A percentile compares a stretch with the other conserved stretches of the same genome.
Evolutionary conservation across 768 basidiomycete genomes (phyloP).

Genomic region (Candolleomyces eurysporus): DNA sequence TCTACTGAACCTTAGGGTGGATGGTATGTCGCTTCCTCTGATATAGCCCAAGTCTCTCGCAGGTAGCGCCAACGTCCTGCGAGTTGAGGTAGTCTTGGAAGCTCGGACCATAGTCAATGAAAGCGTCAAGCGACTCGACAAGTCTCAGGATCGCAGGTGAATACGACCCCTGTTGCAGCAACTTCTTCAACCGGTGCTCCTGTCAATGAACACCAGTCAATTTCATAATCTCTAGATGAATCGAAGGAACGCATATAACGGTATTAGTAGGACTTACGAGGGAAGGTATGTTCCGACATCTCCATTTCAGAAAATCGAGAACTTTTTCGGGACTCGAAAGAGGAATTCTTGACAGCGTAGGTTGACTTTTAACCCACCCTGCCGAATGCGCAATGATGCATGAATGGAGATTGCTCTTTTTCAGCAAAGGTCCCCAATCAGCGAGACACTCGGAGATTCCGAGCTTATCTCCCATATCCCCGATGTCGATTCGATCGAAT

Average conservation of each 20-base stretch:
- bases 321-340: constrained; percentile 31
- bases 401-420: constrained; percentile 29
- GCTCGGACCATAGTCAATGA: constrained; percentile 36
- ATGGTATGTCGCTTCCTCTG: constrained; percentile 27
- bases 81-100: constrained; percentile 31
- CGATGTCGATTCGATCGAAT: constrained; percentile 40
- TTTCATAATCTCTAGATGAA: neutral
- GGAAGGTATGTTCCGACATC: constrained; percentile 26
- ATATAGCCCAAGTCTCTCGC: constrained; percentile 23
- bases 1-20: constrained; percentile 31
- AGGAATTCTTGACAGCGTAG: constrained; percentile 21
- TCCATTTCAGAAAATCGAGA: constrained; percentile 35
- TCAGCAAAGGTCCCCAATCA: constrained; percentile 38
- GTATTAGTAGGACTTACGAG: constrained; percentile 20
- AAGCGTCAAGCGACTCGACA: constrained; percentile 38
- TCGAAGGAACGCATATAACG: neutral
- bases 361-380: constrained; percentile 23
- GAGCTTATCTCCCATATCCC: constrained; percentile 31
- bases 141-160: constrained; percentile 34
- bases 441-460: constrained; percentile 29
- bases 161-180: constrained; percentile 27
- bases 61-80: constrained; percentile 20
- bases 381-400: constrained; percentile 38
- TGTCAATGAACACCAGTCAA: constrained; percentile 4
- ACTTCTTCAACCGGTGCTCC: constrained; percentile 23